Base-by-base conservation (phyloP, 2,329 filamentous ascomycete genomes). In the Arthroderma sp. region DNA sequence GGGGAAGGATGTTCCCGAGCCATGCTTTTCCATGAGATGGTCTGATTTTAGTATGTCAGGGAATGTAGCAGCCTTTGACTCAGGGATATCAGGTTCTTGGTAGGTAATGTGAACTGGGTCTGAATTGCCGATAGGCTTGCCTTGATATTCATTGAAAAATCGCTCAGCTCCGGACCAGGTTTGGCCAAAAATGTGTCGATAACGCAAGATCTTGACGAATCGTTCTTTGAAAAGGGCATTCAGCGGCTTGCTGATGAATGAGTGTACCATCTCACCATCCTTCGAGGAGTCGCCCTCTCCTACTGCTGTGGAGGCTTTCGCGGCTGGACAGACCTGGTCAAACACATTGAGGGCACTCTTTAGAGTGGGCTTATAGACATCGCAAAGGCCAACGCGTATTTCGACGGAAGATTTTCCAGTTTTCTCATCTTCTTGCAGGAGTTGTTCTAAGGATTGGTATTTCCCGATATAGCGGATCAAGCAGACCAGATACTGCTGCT, bases 221-320 rank as follows among this genome's bases (percentile, higher is more conserved):
- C 81, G 78, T 8, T 81, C 76, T 54, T 85, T 81, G 58, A 95
- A 75, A 25, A 89, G 79, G 7, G 80, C 76, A 56, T 87, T 80
- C 2, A 95, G 72, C 0, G 88, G 85, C 47, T 78, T 79, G 2
- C 87, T 89, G 60, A 94, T 85, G 67, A 88, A 87, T 1, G 21
- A 86, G 71, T 39, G 80, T 76, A 33, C 77, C 73, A 65, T 85
- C 79, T 44, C 61, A 37, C 37, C 54, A 43, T 17, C 57, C 43
- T 44, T 17, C 5, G 25, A 38, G 28, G 28, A 23, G 8, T 25
- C 19, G 15, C 19, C 31, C 3, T 25, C 15, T 4, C 9, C 28
- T 19, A 31, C 13, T 15, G 38, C 43, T 11, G 17, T 31, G 19
- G 49, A n/a, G 13, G 52, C 7, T 15, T 23, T 38, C 7, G 13